phyloP scores from a whole-genome alignment of 78 protist species.

The Anaeramoeba flamelloides region DNA sequence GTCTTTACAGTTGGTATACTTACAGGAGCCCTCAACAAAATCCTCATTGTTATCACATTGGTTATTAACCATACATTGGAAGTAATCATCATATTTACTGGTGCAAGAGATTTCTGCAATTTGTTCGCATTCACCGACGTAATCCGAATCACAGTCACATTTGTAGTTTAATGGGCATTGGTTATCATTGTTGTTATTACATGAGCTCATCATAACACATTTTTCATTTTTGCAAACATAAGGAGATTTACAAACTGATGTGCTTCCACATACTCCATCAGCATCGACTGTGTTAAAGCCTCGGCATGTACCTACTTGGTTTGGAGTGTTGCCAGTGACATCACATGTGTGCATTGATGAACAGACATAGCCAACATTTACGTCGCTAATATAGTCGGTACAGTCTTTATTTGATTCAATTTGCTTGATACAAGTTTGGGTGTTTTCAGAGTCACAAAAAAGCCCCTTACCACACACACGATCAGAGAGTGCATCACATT shows the following conservation, averaged over 20 bases:
- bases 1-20: background rate
- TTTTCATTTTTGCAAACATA: background rate
- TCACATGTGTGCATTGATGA: background rate
- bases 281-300: background rate
- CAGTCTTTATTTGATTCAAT: background rate
- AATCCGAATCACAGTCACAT: background rate
- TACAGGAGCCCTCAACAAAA: background rate
- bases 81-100: background rate
- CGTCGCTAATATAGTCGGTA: background rate
- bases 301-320: background rate
- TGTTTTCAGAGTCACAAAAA: background rate
- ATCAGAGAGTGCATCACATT: too few relatives aligned
- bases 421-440: background rate
- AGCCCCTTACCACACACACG: background rate
- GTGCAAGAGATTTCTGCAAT: background rate
- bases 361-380: background rate
- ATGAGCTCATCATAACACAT: background rate
- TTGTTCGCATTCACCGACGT: background rate
- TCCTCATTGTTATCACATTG: background rate
- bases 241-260: background rate
- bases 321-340: background rate
- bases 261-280: background rate
- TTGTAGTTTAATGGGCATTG: background rate
- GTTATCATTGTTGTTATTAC: background rate
- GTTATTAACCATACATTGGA: background rate